Evolutionary conservation across 1,139 yeast species (phyloP).

Genomic region (Scheffersomyces lignicola): DNA sequence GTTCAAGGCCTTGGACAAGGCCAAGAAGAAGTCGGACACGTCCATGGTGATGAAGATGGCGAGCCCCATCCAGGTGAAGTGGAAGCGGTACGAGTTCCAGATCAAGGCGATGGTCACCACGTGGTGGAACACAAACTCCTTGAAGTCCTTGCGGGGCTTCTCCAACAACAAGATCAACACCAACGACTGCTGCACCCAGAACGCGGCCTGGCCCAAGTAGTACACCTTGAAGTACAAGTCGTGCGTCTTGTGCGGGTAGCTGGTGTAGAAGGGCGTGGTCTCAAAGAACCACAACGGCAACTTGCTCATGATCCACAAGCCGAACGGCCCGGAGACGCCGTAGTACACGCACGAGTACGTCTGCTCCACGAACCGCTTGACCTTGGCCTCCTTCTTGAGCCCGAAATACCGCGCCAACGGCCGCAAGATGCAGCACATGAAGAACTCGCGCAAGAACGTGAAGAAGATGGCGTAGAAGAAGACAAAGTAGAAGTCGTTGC

Average conservation of each 20-base stretch:
- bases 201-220: conserved; percentile 91
- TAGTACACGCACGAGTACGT: conserved; percentile 81
- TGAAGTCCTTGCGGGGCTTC: conserved; percentile 91
- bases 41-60: conserved; percentile 95
- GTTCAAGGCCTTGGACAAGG: conserved; percentile 79
- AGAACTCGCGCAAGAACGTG: conserved; percentile 86
- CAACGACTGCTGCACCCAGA: conserved; percentile 95
- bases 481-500: conserved; percentile 77
- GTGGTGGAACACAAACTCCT: conserved; percentile 91
- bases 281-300: conserved; percentile 88
- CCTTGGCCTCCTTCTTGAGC: conserved; percentile 56
- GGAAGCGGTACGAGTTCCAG: conserved; percentile 89
- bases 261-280: conserved; percentile 74
- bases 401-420: conserved; percentile 67
- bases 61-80: conserved; percentile 94
- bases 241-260: conserved; percentile 83
- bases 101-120: conserved; percentile 86
- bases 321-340: conserved; percentile 80
- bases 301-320: conserved; percentile 82
- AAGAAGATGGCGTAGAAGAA: conserved; percentile 80
- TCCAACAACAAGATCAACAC: conserved; percentile 82
- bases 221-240: conserved; percentile 71
- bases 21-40: conserved; percentile 84
- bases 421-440: conserved; percentile 76
- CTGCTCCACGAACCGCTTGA: conserved; percentile 89